Base-by-base conservation (phyloP, 108 stramenopile species). In the Aurantiochytrium sp. region DNA sequence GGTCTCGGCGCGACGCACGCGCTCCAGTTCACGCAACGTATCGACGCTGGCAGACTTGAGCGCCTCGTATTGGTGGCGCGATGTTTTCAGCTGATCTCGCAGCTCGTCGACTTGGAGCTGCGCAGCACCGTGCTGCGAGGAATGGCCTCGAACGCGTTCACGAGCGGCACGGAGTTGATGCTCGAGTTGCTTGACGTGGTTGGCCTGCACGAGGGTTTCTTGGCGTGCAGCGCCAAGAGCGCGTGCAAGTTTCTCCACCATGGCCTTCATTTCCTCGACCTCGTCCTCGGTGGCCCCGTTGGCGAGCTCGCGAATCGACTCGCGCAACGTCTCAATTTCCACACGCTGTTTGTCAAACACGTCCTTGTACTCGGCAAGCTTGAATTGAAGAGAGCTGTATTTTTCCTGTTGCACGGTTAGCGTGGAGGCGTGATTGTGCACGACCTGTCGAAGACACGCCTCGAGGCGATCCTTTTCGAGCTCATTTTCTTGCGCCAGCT, bases 391-490 rank as follows among this genome's bases (percentile, higher is more conserved):
- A 14, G 89, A 88, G 23, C 87, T 55, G n/a, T 90, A 91, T 5
- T 90, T 90, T 51, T 91, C 89, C 72, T 91, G 90, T 69, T 91
- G 91, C 5, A 87, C 69, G 44, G 90, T 89, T 4, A 91, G 91
- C 89, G 88, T 89, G 18, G 90, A 90, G 58, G 90, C 90, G 89
- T 91, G 89, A 14, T 58, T 90, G 49, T 91, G 91, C n/a, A 91
- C 90, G 18, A 91, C 91, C 29, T 89, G 90, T 0, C 88, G 88
- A 8, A 91, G 89, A 64, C 90, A 89, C 4, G 90, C 89, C 90
- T 91, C 91, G 88, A 91, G 90, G 72, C 89, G 90, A 14, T 88
- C 90, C 45, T 90, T 89, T 89, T 91, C 91, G 14, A 87, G 35
- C 53, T 91, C 91, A 45, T 91, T 91, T 10, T 91, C 64, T 53